phyloP scores from a whole-genome alignment of 495 filamentous ascomycete species.

The Hyaloscypha hepaticicola region DNA sequence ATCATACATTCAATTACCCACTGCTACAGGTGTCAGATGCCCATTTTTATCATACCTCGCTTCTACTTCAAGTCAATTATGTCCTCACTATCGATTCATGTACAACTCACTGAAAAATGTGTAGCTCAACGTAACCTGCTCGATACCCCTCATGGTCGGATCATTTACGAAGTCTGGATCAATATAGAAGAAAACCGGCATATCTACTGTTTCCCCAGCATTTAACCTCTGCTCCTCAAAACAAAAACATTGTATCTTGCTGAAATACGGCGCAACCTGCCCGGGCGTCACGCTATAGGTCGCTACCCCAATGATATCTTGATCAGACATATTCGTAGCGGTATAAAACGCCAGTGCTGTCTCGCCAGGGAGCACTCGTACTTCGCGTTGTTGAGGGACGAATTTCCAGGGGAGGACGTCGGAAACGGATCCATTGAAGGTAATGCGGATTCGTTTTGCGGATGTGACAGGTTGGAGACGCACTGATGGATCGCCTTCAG shows the following conservation, averaged over 20 bases:
- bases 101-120: constrained; percentile 91
- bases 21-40: constrained; percentile 27
- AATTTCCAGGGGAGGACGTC: constrained; percentile 98
- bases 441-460: constrained; percentile 86
- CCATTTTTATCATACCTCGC: constrained; percentile 86
- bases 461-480: constrained; percentile 77
- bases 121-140: constrained; percentile 93
- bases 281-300: constrained; percentile 96
- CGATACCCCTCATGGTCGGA: constrained; percentile 86
- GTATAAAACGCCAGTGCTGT: constrained; percentile 98
- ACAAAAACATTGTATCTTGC: constrained; percentile 99
- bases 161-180: constrained; percentile 94
- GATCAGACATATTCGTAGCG: constrained; percentile 81
- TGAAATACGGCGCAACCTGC: constrained; percentile 96
- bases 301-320: constrained; percentile 96
- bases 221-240: constrained; percentile 93
- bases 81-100: not conserved
- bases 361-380: constrained; percentile 91
- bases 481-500: constrained; percentile 60
- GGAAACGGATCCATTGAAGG: constrained; percentile 92
- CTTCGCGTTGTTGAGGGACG: constrained; percentile 92
- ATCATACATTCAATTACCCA: constrained; percentile 19
- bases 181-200: constrained; percentile 99
- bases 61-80: constrained; percentile 49
- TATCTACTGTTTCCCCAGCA: constrained; percentile 96